Conservation (phyloP, 306 rosid genomes). For the Glycine soja region DNA sequence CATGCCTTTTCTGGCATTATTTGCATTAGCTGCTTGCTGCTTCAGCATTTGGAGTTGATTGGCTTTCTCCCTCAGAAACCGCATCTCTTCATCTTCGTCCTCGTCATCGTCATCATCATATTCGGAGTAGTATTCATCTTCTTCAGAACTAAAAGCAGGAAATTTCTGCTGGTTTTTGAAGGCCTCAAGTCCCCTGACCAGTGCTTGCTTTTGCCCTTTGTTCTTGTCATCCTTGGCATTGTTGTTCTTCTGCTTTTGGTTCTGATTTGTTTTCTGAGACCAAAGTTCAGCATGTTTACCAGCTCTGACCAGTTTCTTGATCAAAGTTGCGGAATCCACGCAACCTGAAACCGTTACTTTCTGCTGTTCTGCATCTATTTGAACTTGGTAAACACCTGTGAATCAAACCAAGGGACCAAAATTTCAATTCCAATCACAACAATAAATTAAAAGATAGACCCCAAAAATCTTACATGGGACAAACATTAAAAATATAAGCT, state of each 20-base stretch:
- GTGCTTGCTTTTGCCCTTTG: constrained; percentile 62
- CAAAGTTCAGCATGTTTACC: constrained; percentile 89
- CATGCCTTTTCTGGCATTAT: constrained; percentile 52
- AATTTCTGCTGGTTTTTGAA: constrained; percentile 65
- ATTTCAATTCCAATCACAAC: neutral
- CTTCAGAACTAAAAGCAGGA: constrained; percentile 62
- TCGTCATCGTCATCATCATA: constrained; percentile 63
- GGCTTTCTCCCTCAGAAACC: constrained; percentile 62
- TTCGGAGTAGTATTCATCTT: constrained; percentile 51
- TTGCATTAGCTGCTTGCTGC: constrained; percentile 64
- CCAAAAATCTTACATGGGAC: neutral
- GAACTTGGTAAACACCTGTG: constrained; percentile 85
- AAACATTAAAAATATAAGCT: neutral
- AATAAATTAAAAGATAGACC: neutral
- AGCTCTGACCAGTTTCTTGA: constrained; percentile 75
- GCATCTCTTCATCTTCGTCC: constrained; percentile 54
- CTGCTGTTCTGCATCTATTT: constrained; percentile 80
- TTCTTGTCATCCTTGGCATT: constrained; percentile 64
- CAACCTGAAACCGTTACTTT: constrained; percentile 82
- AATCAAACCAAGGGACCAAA: neutral
- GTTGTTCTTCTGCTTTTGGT: constrained; percentile 72
- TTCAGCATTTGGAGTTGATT: constrained; percentile 60
- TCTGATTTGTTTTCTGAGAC: constrained; percentile 66
- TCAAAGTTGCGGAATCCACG: constrained; percentile 77
- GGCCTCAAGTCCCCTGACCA: constrained; percentile 62